phyloP scores from a whole-genome alignment of 169 alveolate species.

The Amoebophrya sp. region DNA sequence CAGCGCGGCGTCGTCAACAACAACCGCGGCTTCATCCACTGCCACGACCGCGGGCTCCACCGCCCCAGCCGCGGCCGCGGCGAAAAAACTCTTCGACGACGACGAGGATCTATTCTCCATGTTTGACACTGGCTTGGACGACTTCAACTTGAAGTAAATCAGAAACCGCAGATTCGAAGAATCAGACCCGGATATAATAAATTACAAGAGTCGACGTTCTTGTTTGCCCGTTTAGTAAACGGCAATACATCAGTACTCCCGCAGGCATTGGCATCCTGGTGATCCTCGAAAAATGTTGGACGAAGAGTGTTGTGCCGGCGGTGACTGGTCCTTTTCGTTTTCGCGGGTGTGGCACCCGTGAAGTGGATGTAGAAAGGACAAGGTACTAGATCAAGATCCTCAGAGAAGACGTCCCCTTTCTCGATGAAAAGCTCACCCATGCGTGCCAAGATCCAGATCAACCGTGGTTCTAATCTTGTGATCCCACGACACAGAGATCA shows the following conservation, averaged over 20 bases:
- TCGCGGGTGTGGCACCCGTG: background rate
- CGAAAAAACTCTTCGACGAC: background rate
- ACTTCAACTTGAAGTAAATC: background rate
- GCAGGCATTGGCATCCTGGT: background rate
- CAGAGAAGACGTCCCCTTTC: too few species aligned
- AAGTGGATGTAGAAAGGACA: background rate
- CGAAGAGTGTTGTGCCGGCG: background rate
- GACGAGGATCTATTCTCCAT: background rate
- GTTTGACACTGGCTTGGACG: background rate
- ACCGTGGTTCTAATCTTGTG: too few species aligned
- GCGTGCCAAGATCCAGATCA: too few species aligned
- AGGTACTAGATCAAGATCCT: background rate
- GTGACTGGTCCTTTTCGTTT: background rate
- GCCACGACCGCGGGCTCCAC: background rate
- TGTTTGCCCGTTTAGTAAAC: background rate
- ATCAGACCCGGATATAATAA: background rate
- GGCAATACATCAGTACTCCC: background rate
- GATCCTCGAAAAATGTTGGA: background rate
- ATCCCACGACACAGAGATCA: too few species aligned
- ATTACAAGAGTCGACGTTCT: too few species aligned
- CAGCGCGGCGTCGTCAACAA: too few species aligned
- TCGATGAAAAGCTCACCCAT: too few species aligned
- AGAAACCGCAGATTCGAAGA: background rate
- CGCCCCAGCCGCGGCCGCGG: background rate
- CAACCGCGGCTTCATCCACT: background rate